These are phyloP conservation scores for Cucumis cinereus DNA, from an alignment of 306 rosid genomes.

Conservation along the genomic window DNA sequence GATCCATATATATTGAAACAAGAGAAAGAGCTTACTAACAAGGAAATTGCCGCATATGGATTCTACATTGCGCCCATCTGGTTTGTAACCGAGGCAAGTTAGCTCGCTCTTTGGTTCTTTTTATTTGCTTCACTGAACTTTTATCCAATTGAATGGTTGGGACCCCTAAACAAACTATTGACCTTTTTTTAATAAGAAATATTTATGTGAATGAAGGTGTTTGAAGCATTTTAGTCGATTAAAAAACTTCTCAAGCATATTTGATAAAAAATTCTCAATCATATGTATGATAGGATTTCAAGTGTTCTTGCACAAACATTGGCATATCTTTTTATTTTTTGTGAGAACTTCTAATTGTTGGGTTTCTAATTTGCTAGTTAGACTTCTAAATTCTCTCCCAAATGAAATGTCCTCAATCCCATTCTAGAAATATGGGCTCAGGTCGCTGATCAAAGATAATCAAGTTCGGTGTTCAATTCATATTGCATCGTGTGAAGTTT, in stretches of 20 bases:
- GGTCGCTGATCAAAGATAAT: not conserved
- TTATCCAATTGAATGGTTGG: not conserved
- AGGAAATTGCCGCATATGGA: constrained; percentile 72
- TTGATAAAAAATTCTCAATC: not conserved
- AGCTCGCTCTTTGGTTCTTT: constrained; percentile 6
- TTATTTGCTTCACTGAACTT: not conserved
- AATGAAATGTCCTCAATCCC: not conserved
- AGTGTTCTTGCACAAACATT: not conserved
- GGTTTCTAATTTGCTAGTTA: not conserved
- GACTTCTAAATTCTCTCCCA: not conserved
- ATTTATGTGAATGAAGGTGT: not conserved
- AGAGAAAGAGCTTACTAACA: constrained; percentile 37
- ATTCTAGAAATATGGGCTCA: not conserved
- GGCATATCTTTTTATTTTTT: not conserved
- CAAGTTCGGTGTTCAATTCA: not conserved
- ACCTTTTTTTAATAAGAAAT: not conserved
- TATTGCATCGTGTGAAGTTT: not conserved
- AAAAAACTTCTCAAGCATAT: not conserved
- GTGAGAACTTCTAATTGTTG: not conserved
- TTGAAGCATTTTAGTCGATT: not conserved
- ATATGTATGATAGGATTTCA: not conserved
- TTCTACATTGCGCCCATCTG: constrained; percentile 93
- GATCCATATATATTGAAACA: constrained; percentile 31
- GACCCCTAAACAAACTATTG: not conserved
- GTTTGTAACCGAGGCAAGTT: constrained; percentile 84